A percentile compares a stretch with the other conserved stretches of the same genome.
These are phyloP conservation scores for barrel medic (Medicago truncatula) DNA, from an alignment of 306 rosid species.

Conservation along the genomic window DNA sequence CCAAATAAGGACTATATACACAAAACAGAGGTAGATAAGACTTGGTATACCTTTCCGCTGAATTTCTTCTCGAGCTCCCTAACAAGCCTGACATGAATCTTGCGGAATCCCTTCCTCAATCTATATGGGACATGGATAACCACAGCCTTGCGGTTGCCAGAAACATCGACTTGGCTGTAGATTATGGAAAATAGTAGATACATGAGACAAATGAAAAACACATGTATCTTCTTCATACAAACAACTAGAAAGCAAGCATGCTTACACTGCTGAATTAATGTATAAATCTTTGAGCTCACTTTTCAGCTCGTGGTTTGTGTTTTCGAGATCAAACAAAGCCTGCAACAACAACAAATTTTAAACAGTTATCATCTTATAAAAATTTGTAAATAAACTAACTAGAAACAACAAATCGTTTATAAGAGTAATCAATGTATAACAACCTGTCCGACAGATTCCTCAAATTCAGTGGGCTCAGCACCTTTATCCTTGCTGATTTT, in stretches of 20 bases:
- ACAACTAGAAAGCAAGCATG: background rate
- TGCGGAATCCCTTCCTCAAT: constrained; percentile 77
- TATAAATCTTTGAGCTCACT: constrained; percentile 94
- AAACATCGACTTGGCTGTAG: constrained; percentile 74
- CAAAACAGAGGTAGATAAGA: background rate
- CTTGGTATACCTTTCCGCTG: constrained; percentile 71
- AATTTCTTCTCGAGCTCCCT: constrained; percentile 97
- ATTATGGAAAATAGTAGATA: constrained; percentile 2
- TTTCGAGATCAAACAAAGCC: constrained; percentile 81
- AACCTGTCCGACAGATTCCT: constrained; percentile 83
- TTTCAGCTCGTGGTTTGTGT: constrained; percentile 80
- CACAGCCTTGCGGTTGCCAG: constrained; percentile 83
- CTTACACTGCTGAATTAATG: constrained; percentile 84
- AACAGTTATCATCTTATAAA: background rate
- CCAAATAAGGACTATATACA: background rate
- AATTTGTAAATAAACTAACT: background rate
- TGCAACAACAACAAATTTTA: constrained; percentile 19
- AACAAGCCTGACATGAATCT: constrained; percentile 80
- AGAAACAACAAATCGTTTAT: background rate
- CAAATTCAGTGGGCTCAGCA: constrained; percentile 72
- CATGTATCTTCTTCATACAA: background rate
- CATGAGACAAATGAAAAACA: background rate
- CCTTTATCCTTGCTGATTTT: constrained; percentile 75
- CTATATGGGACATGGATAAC: constrained; percentile 77
- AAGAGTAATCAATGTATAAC: constrained; percentile 1